Base-by-base conservation (phyloP, 2,329 filamentous ascomycete species). In the Zymoseptoria pseudotritici region DNA sequence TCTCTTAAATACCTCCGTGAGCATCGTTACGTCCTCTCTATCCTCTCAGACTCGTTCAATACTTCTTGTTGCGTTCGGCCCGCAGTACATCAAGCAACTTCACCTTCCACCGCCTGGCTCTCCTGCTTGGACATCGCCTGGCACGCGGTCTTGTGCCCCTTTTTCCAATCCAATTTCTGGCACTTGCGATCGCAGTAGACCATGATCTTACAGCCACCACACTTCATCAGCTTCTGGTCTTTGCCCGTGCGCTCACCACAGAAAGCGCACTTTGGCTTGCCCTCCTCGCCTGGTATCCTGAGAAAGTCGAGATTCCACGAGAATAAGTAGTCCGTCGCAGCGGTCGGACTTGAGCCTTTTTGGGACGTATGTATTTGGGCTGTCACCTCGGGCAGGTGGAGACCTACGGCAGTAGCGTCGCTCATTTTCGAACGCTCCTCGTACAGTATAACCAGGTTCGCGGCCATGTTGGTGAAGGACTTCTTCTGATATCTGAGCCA, bases 131-230 rank as follows among this genome's bases (percentile, higher is more conserved):
- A 42, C 36, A 13, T 42, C 11, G 20, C n/a, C 51, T 58, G 53
- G 17, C 56, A 54, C n/a, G 26, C 21, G 20, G 2, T 17, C 56
- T 58, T 58, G 36, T 58, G 56, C 50, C 19, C 36, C 17, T 42
- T 51, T 6, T 42, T 55, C 54, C 57, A 59, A 31, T 52, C 20
- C 31, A 52, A 17, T 22, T 56, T 56, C 31, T 58, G 56, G 20
- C 51, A 58, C 51, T 54, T 42, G 9, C 19, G 24, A 31, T 54
- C 46, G 49, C 57, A 59, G 53, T 59, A 59, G 11, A 22, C 22
- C 6, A 17, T 22, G 24, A 56, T 2, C 20, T 46, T 52, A 50
- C 57, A 56, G 6, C 42, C 42, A 17, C 57, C 53, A 26, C 57
- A 59, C 17, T 42, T 17, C 36, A 53, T 49, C 49, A 59, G 57